These are phyloP conservation scores for Entrophospora sp. DNA, from an alignment of 192 early-diverging fungal genomes.

Conservation along the genomic window DNA sequence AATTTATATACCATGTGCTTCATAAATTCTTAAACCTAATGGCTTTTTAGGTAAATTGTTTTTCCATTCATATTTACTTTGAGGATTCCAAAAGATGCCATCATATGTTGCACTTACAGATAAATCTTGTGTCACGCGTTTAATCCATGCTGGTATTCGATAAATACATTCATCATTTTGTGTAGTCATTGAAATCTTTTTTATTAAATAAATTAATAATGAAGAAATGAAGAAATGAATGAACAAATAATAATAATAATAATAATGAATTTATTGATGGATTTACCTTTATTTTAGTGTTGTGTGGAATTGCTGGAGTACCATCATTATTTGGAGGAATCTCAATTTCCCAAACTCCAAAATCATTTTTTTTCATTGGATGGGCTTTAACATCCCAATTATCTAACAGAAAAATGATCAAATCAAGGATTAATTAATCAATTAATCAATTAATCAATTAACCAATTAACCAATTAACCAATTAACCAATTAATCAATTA, in stretches of 20 bases:
- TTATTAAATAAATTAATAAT: too few relatives aligned
- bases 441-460: too few relatives aligned
- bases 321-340: conserved; percentile 61
- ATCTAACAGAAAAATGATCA: conserved; percentile 56
- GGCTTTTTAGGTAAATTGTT: conserved; percentile 65
- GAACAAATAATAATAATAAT: background rate
- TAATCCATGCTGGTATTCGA: conserved; percentile 84
- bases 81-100: conserved; percentile 90
- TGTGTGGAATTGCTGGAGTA: conserved; percentile 66
- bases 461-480: too few relatives aligned
- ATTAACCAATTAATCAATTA: too few relatives aligned
- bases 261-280: background rate
- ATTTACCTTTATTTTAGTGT: conserved; percentile 75
- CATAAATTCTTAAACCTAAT: conserved; percentile 71
- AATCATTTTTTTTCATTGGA: conserved; percentile 70
- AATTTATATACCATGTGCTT: conserved; percentile 78
- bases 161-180: conserved; percentile 71
- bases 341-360: conserved; percentile 72
- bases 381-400: conserved; percentile 72
- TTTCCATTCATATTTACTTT: conserved; percentile 66
- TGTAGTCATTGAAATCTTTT: conserved; percentile 65
- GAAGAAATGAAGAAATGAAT: background rate
- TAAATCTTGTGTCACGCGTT: conserved; percentile 79
- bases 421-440: too few relatives aligned
- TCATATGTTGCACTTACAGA: conserved; percentile 77